Conservation (phyloP, 495 filamentous ascomycete genomes). For the Penicillium silybi region DNA sequence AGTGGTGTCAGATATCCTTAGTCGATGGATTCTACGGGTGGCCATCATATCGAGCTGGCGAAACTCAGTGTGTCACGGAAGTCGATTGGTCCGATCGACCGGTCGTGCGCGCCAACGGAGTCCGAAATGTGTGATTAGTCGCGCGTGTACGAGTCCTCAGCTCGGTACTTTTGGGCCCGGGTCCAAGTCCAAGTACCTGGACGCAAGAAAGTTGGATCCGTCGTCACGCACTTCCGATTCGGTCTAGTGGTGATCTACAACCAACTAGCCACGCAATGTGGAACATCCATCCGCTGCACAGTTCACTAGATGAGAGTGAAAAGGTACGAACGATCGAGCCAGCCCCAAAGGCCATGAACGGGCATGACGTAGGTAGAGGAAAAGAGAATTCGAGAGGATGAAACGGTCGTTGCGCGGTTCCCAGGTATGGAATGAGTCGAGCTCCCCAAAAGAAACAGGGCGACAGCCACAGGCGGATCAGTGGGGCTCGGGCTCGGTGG, state of each 20-base stretch:
- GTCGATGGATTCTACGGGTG: not conserved
- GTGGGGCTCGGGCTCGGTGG: slow-evolving; percentile 13
- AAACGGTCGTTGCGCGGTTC: slow-evolving; percentile 23
- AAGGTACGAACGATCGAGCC: not conserved
- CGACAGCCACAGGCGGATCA: slow-evolving; percentile 9
- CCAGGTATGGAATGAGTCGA: slow-evolving; percentile 12
- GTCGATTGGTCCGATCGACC: slow-evolving; percentile 6
- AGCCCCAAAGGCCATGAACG: slow-evolving; percentile 1
- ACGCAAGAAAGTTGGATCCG: not conserved
- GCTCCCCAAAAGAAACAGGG: not conserved
- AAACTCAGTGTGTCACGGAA: not conserved
- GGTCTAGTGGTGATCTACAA: not conserved
- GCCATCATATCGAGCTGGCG: not conserved
- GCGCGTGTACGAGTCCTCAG: slow-evolving; percentile 1
- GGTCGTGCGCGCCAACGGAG: not conserved
- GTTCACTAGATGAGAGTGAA: not conserved
- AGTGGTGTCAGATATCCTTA: not conserved
- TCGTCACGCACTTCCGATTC: not conserved
- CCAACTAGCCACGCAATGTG: slow-evolving; percentile 3
- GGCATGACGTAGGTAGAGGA: not conserved
- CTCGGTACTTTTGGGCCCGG: not conserved
- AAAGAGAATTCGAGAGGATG: slow-evolving; percentile 12
- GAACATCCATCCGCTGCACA: not conserved
- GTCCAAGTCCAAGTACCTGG: not conserved
- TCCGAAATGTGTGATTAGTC: not conserved